These are phyloP conservation scores for Vigna trinervia DNA, from an alignment of 306 rosid genomes.

Conservation along the genomic window DNA sequence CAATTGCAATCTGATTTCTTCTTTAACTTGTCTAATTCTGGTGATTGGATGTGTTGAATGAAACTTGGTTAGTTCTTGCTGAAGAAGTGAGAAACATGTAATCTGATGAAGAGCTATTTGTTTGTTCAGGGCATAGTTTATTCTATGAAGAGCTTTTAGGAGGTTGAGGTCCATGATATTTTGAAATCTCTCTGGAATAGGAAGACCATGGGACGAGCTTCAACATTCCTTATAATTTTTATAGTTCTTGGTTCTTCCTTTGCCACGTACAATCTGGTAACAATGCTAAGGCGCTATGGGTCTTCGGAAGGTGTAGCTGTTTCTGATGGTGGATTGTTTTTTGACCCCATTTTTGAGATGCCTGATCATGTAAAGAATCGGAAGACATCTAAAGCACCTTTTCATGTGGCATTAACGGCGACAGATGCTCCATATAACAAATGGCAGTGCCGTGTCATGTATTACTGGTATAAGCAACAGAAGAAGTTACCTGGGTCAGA, in stretches of 20 bases:
- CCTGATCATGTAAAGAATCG: slow-evolving; percentile 62
- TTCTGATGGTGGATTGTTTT: slow-evolving; percentile 42
- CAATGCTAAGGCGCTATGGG: slow-evolving; percentile 64
- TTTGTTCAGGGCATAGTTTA: slow-evolving; percentile 45
- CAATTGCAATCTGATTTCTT: slow-evolving; percentile 25
- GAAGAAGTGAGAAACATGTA: slow-evolving; percentile 34
- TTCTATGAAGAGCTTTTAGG: slow-evolving; percentile 45
- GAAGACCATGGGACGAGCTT: slow-evolving; percentile 71
- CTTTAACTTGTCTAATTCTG: slow-evolving; percentile 29
- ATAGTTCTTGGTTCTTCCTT: slow-evolving; percentile 82
- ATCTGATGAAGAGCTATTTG: slow-evolving; percentile 32
- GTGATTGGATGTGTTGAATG: slow-evolving; percentile 34
- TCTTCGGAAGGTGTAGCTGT: slow-evolving; percentile 51
- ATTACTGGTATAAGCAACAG: slow-evolving; percentile 83
- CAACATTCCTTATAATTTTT: slow-evolving; percentile 68
- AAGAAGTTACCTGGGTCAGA: slow-evolving; percentile 79
- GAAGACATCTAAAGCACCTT: slow-evolving; percentile 61
- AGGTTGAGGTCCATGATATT: slow-evolving; percentile 47
- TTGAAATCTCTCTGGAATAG: slow-evolving; percentile 52
- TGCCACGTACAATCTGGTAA: slow-evolving; percentile 77
- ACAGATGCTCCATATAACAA: slow-evolving; percentile 86
- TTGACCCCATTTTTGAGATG: slow-evolving; percentile 84
- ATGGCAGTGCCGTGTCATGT: slow-evolving; percentile 98
- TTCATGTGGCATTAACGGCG: slow-evolving; percentile 92
- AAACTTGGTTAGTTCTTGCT: slow-evolving; percentile 35